phyloP scores from a whole-genome alignment of 2,329 filamentous ascomycete genomes.

The Westerdykella ornata region DNA sequence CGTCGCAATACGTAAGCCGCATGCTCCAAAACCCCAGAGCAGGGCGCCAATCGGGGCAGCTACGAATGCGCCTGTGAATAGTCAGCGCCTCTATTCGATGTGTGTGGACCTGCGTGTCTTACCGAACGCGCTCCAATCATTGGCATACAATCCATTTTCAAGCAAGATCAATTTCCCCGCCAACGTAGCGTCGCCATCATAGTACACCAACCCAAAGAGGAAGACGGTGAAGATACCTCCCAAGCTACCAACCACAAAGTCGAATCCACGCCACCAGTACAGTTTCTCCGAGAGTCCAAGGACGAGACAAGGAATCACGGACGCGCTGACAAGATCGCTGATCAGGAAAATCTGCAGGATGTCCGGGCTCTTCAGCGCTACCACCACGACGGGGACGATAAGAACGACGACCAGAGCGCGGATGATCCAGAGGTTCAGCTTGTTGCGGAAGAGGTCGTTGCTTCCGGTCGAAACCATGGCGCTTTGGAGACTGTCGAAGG shows the following conservation, averaged over 20 bases:
- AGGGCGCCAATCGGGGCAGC: conserved; percentile 70
- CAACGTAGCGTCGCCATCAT: conserved; percentile 56
- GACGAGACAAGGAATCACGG: conserved; percentile 66
- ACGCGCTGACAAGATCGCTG: conserved; percentile 70
- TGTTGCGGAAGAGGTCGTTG: conserved; percentile 80
- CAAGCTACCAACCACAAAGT: conserved; percentile 70
- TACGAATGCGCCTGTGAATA: conserved; percentile 58
- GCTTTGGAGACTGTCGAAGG: conserved; percentile 74
- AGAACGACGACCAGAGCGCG: conserved; percentile 62
- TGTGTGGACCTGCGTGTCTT: conserved; percentile 4
- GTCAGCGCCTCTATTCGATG: neutral
- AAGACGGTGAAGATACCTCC: conserved; percentile 75
- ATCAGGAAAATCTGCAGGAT: conserved; percentile 79
- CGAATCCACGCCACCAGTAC: conserved; percentile 73
- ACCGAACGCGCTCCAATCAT: conserved; percentile 77
- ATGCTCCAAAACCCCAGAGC: conserved; percentile 61
- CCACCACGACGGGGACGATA: conserved; percentile 66
- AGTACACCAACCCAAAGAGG: conserved; percentile 74
- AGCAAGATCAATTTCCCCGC: conserved; percentile 65
- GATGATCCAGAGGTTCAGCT: conserved; percentile 67
- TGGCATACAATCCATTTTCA: conserved; percentile 64
- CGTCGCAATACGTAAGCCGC: conserved; percentile 53
- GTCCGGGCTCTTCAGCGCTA: conserved; percentile 66
- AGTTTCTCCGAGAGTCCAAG: conserved; percentile 60
- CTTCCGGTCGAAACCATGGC: conserved; percentile 80